Evolutionary conservation across 2,329 filamentous ascomycete genomes (phyloP).

Genomic region (Sclerotinia subarctica): DNA sequence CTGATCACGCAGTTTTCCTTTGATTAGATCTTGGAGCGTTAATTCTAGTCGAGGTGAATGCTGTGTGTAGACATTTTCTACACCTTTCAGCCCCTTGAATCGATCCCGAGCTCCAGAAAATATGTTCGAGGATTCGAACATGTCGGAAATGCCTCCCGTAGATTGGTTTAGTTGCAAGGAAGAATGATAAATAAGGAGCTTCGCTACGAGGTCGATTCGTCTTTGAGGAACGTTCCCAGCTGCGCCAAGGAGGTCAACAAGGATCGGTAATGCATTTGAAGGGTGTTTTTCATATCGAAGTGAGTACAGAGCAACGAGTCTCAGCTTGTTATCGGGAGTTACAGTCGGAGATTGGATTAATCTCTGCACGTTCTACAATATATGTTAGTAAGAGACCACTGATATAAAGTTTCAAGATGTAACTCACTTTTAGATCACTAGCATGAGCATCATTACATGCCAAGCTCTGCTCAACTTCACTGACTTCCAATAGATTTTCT

Average conservation of each 20-base stretch:
- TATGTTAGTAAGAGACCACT: slow-evolving; percentile 12
- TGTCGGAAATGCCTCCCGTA: slow-evolving; percentile 78
- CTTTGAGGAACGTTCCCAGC: slow-evolving; percentile 76
- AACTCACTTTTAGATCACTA: slow-evolving; percentile 76
- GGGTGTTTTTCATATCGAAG: slow-evolving; percentile 86
- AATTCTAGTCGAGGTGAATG: slow-evolving; percentile 85
- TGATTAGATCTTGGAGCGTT: slow-evolving; percentile 89
- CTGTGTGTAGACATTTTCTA: slow-evolving; percentile 98
- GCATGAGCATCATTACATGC: slow-evolving; percentile 96
- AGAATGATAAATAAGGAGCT: slow-evolving; percentile 79
- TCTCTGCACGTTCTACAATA: slow-evolving; percentile 69
- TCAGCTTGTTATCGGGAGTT: slow-evolving; percentile 77
- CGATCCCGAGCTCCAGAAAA: slow-evolving; percentile 84
- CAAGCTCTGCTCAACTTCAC: slow-evolving; percentile 92
- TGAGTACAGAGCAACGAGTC: slow-evolving; percentile 90
- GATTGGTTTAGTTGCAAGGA: slow-evolving; percentile 77
- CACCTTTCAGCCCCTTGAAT: slow-evolving; percentile 92
- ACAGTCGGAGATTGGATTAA: slow-evolving; percentile 79
- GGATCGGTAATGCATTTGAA: slow-evolving; percentile 76
- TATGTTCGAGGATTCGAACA: slow-evolving; percentile 88
- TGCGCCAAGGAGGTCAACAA: slow-evolving; percentile 81
- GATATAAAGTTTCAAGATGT: background rate
- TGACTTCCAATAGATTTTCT: slow-evolving; percentile 89
- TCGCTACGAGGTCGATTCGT: slow-evolving; percentile 74
- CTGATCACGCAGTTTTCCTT: slow-evolving; percentile 79